These are phyloP conservation scores for Cryphonectria parasitica DNA, from an alignment of 2,329 filamentous ascomycete genomes.

Conservation along the genomic window DNA sequence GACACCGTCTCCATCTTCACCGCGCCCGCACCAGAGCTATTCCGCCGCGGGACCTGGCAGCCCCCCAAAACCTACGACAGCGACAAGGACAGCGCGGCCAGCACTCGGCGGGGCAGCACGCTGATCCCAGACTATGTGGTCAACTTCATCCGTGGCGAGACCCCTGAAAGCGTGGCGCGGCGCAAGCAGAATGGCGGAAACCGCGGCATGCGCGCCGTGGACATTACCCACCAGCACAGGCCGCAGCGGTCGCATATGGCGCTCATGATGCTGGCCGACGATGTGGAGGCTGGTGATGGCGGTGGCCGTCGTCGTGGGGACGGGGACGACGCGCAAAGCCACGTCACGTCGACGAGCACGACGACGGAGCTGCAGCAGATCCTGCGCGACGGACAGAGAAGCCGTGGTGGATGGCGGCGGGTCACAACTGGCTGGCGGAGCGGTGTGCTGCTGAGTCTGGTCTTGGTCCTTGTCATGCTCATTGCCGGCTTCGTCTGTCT, in stretches of 20 bases:
- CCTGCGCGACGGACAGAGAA: slow-evolving; percentile 22
- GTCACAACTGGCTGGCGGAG: slow-evolving; percentile 51
- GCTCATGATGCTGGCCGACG: slow-evolving; percentile 37
- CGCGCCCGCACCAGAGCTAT: slow-evolving; percentile 12
- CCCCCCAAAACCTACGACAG: slow-evolving; percentile 18
- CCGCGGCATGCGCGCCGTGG: slow-evolving; percentile 38
- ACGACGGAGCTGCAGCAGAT: slow-evolving; percentile 30
- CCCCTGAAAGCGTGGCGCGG: slow-evolving; percentile 54
- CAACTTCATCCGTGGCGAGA: slow-evolving; percentile 59
- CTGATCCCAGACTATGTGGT: slow-evolving; percentile 60
- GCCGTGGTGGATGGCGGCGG: slow-evolving; percentile 28
- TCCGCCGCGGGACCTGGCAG: slow-evolving; percentile 36
- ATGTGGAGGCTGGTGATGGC: slow-evolving; percentile 1
- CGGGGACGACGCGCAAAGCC: slow-evolving; percentile 13
- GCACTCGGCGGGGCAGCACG: slow-evolving; percentile 40
- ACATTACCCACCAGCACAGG: slow-evolving; percentile 37
- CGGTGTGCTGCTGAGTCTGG: slow-evolving; percentile 49
- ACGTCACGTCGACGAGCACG: slow-evolving; percentile 25
- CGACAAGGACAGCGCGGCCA: slow-evolving; percentile 29
- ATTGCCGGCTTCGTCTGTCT: slow-evolving; percentile 38
- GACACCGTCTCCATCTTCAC: slow-evolving; percentile 33
- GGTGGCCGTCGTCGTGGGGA: neutral
- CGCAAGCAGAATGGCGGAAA: slow-evolving; percentile 45
- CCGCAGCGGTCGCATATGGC: slow-evolving; percentile 41
- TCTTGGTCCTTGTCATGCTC: slow-evolving; percentile 41